Conservation (phyloP, 2,329 filamentous ascomycete genomes). For the Tympanopsis confertula region DNA sequence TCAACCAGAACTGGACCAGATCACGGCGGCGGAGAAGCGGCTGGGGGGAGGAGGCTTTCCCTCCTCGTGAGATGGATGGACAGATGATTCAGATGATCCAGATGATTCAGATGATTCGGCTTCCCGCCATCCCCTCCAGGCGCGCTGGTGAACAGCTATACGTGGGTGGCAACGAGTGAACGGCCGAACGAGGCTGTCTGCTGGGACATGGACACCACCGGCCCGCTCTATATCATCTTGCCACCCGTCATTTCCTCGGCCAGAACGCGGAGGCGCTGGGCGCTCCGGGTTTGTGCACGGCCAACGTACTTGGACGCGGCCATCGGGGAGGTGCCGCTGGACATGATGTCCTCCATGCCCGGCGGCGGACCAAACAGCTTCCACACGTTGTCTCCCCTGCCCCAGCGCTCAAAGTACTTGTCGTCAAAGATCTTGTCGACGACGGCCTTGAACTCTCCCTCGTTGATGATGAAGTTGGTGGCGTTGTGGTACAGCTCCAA, state of each 20-base stretch:
- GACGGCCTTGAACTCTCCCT: constrained; percentile 61
- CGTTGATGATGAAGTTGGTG: constrained; percentile 72
- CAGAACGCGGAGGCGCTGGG: constrained; percentile 39
- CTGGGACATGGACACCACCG: background rate
- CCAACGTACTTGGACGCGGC: constrained; percentile 16
- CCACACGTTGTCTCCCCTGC: constrained; percentile 36
- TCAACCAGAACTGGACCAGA: too few relatives aligned
- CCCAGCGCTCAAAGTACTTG: constrained; percentile 34
- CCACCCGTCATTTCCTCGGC: constrained; percentile 49
- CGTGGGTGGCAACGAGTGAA: background rate
- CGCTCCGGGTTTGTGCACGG: constrained; percentile 28
- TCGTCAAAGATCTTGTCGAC: constrained; percentile 70
- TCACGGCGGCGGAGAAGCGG: too few relatives aligned
- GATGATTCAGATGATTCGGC: too few relatives aligned
- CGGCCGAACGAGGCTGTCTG: background rate
- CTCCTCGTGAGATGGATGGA: too few relatives aligned
- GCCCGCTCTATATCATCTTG: constrained; percentile 28
- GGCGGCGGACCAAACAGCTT: constrained; percentile 30
- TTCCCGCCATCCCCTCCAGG: too few relatives aligned
- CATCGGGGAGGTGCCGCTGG: background rate
- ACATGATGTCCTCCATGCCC: constrained; percentile 5
- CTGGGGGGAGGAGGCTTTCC: too few relatives aligned
- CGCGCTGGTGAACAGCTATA: constrained; percentile 13
- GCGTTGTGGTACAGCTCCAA: constrained; percentile 87
- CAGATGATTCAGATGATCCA: too few relatives aligned